Evolutionary conservation across 2,329 filamentous ascomycete genomes (phyloP), one percentile per base, ranked within the genome.

Genomic region (Aureobasidium namibiae): DNA sequence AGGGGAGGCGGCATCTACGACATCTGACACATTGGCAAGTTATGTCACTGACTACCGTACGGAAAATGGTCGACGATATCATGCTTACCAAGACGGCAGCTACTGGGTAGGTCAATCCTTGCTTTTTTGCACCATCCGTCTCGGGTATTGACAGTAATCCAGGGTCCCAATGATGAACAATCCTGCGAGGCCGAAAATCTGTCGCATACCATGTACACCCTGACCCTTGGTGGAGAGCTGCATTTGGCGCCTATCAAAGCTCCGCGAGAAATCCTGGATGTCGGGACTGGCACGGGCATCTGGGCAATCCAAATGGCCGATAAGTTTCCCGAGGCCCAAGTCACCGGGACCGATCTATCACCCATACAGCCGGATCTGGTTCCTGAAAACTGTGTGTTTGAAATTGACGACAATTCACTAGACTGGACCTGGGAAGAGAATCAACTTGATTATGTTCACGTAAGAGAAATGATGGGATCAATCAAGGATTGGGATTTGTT

Each of bases 271-370:
- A 68, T 75, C 8, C 68, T 81, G 1, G 79, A 81, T 65, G 65
- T 78, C 26, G 78, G 78, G n/a, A 79, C 76, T 1, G 78, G 78
- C 0, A 80, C 78, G 2, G 77, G 77, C 18, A 68, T 73, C 50
- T 71, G 69, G 69, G 68, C 68, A 26, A 67, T 66, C 21, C 67
- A 66, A 24, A 74, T 76, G 14, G 68, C 66, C 24, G 66, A 69
- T 61, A 65, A 63, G 29, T 68, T 66, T 60, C 65, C 66, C 38
- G 56, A 64, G 16, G 63, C 65, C 26, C 65, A 69, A 26, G 72
- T 81, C 39, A 73, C 73, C 4, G 78, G 78, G 39, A 75, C 72
- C 23, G 77, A 80, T 63, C 72, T 80, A 46, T 76, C 74, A 0
- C 76, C 78, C 38, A 80, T 79, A 49, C 78, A 80, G 62, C 78